These are phyloP conservation scores for Hericium erinaceus DNA, from an alignment of 768 basidiomycete genomes.

Conservation along the genomic window DNA sequence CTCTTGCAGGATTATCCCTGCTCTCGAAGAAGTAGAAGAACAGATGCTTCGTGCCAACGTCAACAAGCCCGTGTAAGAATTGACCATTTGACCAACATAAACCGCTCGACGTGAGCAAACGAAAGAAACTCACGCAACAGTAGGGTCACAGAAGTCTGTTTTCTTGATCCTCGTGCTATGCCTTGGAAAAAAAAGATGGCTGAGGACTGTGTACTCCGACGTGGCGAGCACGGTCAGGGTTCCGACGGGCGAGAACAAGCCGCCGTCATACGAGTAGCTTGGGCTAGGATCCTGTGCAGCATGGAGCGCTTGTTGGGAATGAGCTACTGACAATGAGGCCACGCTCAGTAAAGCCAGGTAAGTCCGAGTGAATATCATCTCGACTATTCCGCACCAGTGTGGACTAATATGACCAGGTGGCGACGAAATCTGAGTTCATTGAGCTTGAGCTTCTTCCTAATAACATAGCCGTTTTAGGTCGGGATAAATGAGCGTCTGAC, in stretches of 20 bases:
- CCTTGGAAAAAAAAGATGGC: constrained; percentile 35
- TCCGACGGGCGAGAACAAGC: constrained; percentile 4
- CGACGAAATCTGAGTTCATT: too few species aligned
- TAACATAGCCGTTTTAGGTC: too few species aligned
- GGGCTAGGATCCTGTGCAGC: neutral
- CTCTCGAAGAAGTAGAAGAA: constrained; percentile 61
- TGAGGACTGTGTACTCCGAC: constrained; percentile 28
- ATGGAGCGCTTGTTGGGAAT: neutral
- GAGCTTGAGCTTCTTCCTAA: too few species aligned
- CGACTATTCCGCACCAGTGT: too few species aligned
- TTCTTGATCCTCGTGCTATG: constrained; percentile 35
- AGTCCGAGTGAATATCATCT: neutral
- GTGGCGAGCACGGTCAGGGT: constrained; percentile 15
- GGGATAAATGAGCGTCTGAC: too few species aligned
- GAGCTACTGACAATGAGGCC: neutral
- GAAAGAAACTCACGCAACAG: neutral
- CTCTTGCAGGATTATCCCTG: constrained; percentile 23
- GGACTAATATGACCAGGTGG: too few species aligned
- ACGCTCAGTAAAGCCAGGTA: neutral
- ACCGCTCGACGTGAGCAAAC: neutral
- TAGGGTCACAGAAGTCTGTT: constrained; percentile 31
- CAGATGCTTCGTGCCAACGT: constrained; percentile 51
- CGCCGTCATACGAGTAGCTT: neutral
- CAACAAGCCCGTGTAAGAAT: constrained; percentile 58
- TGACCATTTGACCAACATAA: constrained; percentile 13